Conservation (phyloP, 805 yeast genomes). For the Komagataella mondaviorum region DNA sequence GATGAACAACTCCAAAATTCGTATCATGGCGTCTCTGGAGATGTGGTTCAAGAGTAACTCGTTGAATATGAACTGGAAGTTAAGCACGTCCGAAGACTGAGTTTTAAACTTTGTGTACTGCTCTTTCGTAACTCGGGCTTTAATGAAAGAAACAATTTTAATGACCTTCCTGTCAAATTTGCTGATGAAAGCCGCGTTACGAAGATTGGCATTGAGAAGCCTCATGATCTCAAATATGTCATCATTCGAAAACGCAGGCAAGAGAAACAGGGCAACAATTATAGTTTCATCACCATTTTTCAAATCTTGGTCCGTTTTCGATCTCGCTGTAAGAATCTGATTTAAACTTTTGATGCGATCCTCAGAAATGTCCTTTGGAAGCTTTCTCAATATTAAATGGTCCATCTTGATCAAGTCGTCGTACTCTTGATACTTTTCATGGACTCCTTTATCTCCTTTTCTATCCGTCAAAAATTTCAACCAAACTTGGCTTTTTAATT, state of each 20-base stretch:
- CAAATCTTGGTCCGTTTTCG: conserved; percentile 1
- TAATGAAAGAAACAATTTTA: background rate
- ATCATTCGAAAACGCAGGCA: background rate
- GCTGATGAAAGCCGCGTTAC: background rate
- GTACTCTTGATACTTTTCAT: background rate
- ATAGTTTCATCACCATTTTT: conserved; percentile 1
- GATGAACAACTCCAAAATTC: conserved; percentile 12
- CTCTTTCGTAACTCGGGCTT: background rate
- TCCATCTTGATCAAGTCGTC: conserved; percentile 3
- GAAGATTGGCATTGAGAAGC: background rate
- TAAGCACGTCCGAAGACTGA: conserved; percentile 1
- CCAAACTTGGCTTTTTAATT: background rate
- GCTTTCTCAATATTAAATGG: background rate
- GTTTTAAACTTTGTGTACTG: background rate
- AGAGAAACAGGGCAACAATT: conserved; percentile 1
- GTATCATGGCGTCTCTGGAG: conserved; percentile 1
- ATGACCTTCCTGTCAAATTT: background rate
- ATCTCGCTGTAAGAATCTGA: background rate
- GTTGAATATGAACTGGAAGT: background rate
- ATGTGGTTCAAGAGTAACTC: background rate
- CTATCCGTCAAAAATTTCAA: conserved; percentile 1
- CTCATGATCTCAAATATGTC: conserved; percentile 1
- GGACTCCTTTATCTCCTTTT: conserved; percentile 1
- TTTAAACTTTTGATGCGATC: background rate
- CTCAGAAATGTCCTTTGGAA: background rate